These are phyloP conservation scores for Crataegus laevigata DNA, from an alignment of 306 rosid species.

Conservation along the genomic window DNA sequence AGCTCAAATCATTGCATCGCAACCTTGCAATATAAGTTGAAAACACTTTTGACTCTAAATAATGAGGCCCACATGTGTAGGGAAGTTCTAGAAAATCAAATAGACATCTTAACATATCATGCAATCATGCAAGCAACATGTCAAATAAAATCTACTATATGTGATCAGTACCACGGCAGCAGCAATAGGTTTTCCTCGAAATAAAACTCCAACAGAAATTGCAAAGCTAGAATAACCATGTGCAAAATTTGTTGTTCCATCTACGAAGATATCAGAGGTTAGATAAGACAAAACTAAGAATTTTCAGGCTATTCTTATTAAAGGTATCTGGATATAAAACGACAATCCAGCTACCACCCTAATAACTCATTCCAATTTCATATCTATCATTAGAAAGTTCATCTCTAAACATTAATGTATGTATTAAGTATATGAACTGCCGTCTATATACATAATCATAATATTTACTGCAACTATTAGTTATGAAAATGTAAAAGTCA, in stretches of 20 bases:
- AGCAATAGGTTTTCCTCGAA: slow-evolving; percentile 85
- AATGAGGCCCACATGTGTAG: neutral
- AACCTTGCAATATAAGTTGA: neutral
- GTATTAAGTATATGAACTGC: too few relatives aligned
- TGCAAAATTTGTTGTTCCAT: slow-evolving; percentile 96
- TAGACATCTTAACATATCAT: neutral
- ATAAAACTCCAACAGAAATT: slow-evolving; percentile 83
- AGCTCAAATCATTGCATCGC: neutral
- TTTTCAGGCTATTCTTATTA: neutral
- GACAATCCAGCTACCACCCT: neutral
- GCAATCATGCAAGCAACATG: slow-evolving; percentile 5
- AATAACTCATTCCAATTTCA: neutral
- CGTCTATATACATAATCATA: neutral
- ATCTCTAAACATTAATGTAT: neutral
- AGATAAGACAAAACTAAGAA: slow-evolving; percentile 15
- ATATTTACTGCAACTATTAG: neutral
- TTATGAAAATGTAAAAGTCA: neutral
- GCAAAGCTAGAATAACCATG: slow-evolving; percentile 93
- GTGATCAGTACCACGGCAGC: slow-evolving; percentile 63
- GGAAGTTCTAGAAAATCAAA: neutral
- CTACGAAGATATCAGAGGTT: slow-evolving; percentile 33
- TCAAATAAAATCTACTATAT: neutral
- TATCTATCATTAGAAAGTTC: neutral
- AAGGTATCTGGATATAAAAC: neutral
- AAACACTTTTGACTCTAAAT: neutral